phyloP scores from a whole-genome alignment of 257 asterid species.

The Nicotiana tabacum region DNA sequence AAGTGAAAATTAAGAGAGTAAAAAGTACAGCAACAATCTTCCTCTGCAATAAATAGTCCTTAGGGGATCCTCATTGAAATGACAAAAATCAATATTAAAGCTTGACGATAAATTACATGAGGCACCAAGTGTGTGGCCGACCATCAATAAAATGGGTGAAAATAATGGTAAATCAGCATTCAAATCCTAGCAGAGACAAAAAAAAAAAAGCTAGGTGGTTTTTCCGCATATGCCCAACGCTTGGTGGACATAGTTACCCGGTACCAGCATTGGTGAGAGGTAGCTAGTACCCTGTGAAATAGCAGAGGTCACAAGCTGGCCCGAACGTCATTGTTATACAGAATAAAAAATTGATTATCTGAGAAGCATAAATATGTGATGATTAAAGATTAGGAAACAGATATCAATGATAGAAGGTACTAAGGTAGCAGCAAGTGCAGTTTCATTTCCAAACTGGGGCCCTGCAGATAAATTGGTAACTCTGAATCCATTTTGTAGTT shows the following conservation, averaged over 20 bases:
- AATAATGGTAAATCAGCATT: background rate
- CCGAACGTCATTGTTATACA: background rate
- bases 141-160: background rate
- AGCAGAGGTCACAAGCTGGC: background rate
- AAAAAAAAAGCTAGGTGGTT: too few species aligned
- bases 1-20: background rate
- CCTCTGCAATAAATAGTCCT: background rate
- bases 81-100: constrained; percentile 3
- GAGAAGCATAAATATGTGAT: background rate
- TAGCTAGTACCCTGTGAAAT: background rate
- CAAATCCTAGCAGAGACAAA: too few species aligned
- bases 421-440: background rate
- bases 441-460: constrained; percentile 16
- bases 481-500: constrained; percentile 32
- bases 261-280: too few species aligned
- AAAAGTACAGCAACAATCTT: background rate
- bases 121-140: background rate
- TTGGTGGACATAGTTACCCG: too few species aligned
- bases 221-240: too few species aligned
- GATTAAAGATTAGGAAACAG: background rate
- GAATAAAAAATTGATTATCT: background rate
- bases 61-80: background rate
- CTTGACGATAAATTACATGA: background rate
- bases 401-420: background rate
- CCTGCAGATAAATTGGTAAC: constrained; percentile 19